A percentile compares a stretch with the other conserved stretches of the same genome.
Conservation (phyloP, 345 rosid species). For the Arabidopsis suecica region DNA sequence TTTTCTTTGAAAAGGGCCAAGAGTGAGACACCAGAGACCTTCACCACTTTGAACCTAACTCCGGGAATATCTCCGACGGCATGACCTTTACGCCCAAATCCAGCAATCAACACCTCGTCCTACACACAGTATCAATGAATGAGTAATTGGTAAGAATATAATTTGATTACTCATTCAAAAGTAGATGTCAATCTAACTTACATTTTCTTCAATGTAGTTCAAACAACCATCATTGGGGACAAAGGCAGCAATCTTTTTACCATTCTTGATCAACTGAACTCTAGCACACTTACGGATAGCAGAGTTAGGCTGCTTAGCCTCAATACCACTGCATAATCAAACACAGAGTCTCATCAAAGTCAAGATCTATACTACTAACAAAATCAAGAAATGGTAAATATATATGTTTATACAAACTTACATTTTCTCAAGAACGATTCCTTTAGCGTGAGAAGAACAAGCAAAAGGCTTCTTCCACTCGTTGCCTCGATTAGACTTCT, state of each 20-base stretch:
- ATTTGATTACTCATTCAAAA: background rate
- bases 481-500: slow-evolving; percentile 84
- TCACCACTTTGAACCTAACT: slow-evolving; percentile 79
- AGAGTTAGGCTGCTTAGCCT: slow-evolving; percentile 99
- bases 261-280: slow-evolving; percentile 92
- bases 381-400: background rate
- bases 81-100: slow-evolving; percentile 65
- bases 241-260: slow-evolving; percentile 95
- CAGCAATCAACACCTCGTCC: slow-evolving; percentile 78
- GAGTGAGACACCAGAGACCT: slow-evolving; percentile 77
- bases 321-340: slow-evolving; percentile 70
- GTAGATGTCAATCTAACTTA: slow-evolving; percentile 19
- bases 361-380: background rate
- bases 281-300: slow-evolving; percentile 96
- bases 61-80: slow-evolving; percentile 84
- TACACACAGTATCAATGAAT: slow-evolving; percentile 29
- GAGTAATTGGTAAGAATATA: background rate
- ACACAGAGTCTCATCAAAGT: background rate
- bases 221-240: slow-evolving; percentile 98
- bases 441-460: slow-evolving; percentile 73
- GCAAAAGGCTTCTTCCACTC: slow-evolving; percentile 88
- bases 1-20: slow-evolving; percentile 72
- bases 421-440: slow-evolving; percentile 75
- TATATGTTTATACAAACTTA: background rate
- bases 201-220: slow-evolving; percentile 93